phyloP scores from a whole-genome alignment of 148 eudicot genomes.

The Persicaria maculosa region DNA sequence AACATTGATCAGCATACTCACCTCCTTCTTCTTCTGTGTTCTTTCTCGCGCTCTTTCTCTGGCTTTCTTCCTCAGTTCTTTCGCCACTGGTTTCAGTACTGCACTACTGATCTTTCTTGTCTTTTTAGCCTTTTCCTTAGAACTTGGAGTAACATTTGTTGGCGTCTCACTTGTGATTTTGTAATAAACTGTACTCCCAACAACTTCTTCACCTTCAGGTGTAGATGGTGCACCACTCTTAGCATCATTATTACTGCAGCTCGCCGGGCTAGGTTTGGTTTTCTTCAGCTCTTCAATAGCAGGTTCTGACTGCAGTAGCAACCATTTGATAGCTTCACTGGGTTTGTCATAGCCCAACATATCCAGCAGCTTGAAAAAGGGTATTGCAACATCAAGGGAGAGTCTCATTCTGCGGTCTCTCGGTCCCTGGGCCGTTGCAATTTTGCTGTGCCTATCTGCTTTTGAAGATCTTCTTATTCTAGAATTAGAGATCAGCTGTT shows the following conservation, averaged over 20 bases:
- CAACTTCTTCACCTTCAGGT: conserved; percentile 7
- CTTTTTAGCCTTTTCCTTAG: neutral
- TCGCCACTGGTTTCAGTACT: neutral
- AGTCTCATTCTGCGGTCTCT: conserved; percentile 25
- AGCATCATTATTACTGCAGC: neutral
- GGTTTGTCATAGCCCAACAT: conserved; percentile 25
- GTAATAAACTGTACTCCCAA: neutral
- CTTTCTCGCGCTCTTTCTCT: conserved; percentile 6
- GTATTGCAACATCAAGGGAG: conserved; percentile 17
- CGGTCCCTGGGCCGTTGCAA: conserved; percentile 18
- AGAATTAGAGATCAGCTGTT: neutral
- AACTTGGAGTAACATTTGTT: neutral
- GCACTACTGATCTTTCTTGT: neutral
- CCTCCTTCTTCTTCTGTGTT: neutral
- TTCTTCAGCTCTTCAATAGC: conserved; percentile 17
- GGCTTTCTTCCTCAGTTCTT: conserved; percentile 7
- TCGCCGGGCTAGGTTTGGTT: neutral
- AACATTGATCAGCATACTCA: neutral
- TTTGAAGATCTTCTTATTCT: conserved; percentile 7
- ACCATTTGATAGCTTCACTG: conserved; percentile 21
- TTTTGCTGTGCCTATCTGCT: conserved; percentile 25
- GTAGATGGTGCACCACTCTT: neutral
- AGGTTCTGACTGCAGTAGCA: conserved; percentile 13
- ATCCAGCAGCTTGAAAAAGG: conserved; percentile 21
- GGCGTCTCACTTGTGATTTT: neutral